Conservation (phyloP, 495 filamentous ascomycete species). For the Aspergillus biplanus region DNA sequence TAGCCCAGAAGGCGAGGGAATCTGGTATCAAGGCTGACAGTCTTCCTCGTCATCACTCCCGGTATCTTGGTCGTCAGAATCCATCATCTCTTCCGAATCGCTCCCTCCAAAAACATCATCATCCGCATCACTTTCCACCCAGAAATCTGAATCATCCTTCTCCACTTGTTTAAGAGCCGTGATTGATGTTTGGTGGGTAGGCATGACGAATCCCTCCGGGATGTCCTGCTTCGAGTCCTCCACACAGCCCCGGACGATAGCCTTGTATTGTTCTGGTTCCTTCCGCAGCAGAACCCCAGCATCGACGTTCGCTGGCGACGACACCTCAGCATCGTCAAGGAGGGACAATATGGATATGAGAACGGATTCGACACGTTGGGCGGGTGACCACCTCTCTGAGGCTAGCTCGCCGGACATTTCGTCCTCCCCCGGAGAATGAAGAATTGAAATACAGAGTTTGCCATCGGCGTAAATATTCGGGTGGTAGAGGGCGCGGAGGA, state of each 20-base stretch:
- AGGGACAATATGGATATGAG: constrained; percentile 91
- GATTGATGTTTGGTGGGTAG: constrained; percentile 65
- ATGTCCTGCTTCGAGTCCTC: constrained; percentile 76
- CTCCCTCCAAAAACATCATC: constrained; percentile 80
- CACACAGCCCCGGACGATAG: constrained; percentile 68
- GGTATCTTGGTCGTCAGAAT: constrained; percentile 53
- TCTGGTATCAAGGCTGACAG: constrained; percentile 34
- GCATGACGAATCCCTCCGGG: constrained; percentile 83
- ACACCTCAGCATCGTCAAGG: constrained; percentile 91
- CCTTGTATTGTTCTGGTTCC: constrained; percentile 66
- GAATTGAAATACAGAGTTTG: constrained; percentile 92
- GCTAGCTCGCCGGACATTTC: constrained; percentile 88
- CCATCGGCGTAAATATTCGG: constrained; percentile 94
- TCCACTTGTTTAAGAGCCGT: constrained; percentile 58
- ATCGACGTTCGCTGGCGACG: constrained; percentile 93
- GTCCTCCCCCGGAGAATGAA: constrained; percentile 90
- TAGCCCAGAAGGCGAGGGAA: neutral
- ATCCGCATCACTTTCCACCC: constrained; percentile 76
- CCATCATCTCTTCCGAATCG: constrained; percentile 60
- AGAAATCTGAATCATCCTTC: constrained; percentile 79
- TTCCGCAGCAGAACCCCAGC: constrained; percentile 85
- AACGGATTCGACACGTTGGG: constrained; percentile 91
- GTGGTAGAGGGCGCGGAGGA: constrained; percentile 80
- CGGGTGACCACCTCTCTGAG: constrained; percentile 88
- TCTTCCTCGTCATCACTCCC: constrained; percentile 61